These are phyloP conservation scores for Coleophoma crateriformis DNA, from an alignment of 2,329 filamentous ascomycete species.

Conservation along the genomic window DNA sequence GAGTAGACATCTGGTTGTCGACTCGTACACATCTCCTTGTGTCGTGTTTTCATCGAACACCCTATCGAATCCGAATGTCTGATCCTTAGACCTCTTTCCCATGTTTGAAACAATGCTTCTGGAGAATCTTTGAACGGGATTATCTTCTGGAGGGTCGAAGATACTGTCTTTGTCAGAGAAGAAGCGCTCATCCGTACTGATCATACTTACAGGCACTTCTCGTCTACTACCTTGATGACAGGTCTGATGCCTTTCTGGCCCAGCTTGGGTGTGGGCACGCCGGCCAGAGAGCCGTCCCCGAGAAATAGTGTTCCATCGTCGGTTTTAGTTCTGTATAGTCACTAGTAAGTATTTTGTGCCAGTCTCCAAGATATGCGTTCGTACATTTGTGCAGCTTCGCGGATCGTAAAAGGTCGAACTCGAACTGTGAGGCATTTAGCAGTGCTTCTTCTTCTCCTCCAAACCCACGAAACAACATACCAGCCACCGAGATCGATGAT, in stretches of 20 bases:
- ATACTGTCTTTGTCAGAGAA: constrained; percentile 51
- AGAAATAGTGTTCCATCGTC: constrained; percentile 90
- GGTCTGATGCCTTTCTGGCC: constrained; percentile 80
- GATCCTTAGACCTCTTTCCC: constrained; percentile 92
- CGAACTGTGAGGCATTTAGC: constrained; percentile 43
- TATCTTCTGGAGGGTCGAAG: constrained; percentile 96
- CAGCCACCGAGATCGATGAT: constrained; percentile 29
- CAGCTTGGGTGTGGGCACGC: constrained; percentile 76
- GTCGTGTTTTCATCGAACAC: constrained; percentile 95
- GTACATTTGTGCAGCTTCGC: constrained; percentile 88
- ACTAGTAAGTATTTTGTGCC: constrained; percentile 8
- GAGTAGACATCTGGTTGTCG: constrained; percentile 82
- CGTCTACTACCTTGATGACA: constrained; percentile 94
- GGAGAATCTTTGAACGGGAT: constrained; percentile 81
- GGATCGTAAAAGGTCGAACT: constrained; percentile 71
- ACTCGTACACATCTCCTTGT: constrained; percentile 91
- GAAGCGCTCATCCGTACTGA: not conserved
- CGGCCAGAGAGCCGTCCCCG: constrained; percentile 95
- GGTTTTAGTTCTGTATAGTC: constrained; percentile 34
- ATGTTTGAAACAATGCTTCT: constrained; percentile 69
- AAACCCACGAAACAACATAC: constrained; percentile 10
- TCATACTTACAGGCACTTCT: constrained; percentile 79
- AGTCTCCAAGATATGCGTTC: constrained; percentile 15
- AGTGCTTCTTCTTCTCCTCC: not conserved
- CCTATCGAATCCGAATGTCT: constrained; percentile 93